Conservation (phyloP, 192 early-diverging fungal genomes). For the Podila verticillata region DNA sequence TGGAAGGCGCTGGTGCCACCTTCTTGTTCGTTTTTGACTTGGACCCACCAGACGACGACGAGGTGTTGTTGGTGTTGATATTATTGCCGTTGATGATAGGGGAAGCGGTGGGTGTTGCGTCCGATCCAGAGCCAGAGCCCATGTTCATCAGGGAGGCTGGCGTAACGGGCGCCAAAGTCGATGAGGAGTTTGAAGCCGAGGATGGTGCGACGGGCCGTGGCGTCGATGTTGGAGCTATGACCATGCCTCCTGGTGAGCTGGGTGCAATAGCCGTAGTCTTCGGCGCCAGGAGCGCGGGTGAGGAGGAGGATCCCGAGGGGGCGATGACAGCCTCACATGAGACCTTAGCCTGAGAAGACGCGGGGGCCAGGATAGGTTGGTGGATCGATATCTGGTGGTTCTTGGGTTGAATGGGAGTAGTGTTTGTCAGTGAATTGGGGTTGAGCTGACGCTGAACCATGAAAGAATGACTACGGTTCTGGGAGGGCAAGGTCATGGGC, state of each 20-base stretch:
- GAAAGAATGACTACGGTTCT: slow-evolving; percentile 5
- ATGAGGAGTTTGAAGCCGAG: not conserved
- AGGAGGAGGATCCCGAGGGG: not conserved
- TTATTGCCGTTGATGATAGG: slow-evolving; percentile 10
- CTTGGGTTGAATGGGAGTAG: not conserved
- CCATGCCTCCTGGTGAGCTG: not conserved
- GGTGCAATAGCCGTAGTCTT: not conserved
- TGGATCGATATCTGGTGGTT: not conserved
- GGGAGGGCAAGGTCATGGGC: slow-evolving; percentile 40
- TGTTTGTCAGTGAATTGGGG: not conserved
- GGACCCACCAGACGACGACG: not conserved
- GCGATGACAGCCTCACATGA: not conserved
- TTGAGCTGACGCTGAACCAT: not conserved
- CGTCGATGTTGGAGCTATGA: not conserved
- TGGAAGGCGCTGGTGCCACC: slow-evolving; percentile 20
- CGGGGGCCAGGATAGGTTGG: slow-evolving; percentile 1
- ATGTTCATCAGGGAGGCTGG: slow-evolving; percentile 76
- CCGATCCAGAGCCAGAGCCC: slow-evolving; percentile 23
- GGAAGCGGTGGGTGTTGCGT: slow-evolving; percentile 23
- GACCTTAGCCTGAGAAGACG: not conserved
- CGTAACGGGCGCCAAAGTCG: slow-evolving; percentile 66
- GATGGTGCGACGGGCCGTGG: not conserved
- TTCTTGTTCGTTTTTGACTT: not conserved
- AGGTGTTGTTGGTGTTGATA: too few species aligned
- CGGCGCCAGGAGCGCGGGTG: not conserved